Conservation (phyloP, 2,329 filamentous ascomycete genomes). For the Hymenoscyphus repandus region DNA sequence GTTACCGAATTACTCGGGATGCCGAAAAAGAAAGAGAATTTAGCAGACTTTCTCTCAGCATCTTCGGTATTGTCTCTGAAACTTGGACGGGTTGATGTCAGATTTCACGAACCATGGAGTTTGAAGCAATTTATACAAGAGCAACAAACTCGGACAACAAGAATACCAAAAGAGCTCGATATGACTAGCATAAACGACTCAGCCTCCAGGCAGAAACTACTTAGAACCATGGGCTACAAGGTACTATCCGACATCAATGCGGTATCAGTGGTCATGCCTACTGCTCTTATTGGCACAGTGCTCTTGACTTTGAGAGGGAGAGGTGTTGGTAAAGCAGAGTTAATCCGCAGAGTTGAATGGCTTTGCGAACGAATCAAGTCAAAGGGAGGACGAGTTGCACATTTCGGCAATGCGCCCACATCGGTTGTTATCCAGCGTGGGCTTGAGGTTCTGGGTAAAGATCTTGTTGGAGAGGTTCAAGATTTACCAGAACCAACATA, state of each 20-base stretch:
- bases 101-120: slow-evolving; percentile 96
- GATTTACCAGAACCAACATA: slow-evolving; percentile 87
- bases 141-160: slow-evolving; percentile 58
- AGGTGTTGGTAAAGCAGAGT: slow-evolving; percentile 81
- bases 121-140: slow-evolving; percentile 74
- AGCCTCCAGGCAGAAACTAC: slow-evolving; percentile 52
- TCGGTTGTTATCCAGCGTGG: slow-evolving; percentile 82
- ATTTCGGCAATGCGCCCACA: slow-evolving; percentile 79
- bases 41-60: slow-evolving; percentile 79
- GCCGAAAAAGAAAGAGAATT: slow-evolving; percentile 92
- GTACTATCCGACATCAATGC: slow-evolving; percentile 92
- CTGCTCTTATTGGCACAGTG: slow-evolving; percentile 89
- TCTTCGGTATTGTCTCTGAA: slow-evolving; percentile 86
- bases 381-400: slow-evolving; percentile 87
- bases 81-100: slow-evolving; percentile 86
- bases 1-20: slow-evolving; percentile 90
- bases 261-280: slow-evolving; percentile 97
- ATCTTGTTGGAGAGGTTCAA: slow-evolving; percentile 74
- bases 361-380: slow-evolving; percentile 73
- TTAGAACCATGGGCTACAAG: slow-evolving; percentile 85
- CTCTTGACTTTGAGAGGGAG: slow-evolving; percentile 85
- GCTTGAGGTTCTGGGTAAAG: slow-evolving; percentile 83
- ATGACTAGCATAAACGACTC: slow-evolving; percentile 39
- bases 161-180: slow-evolving; percentile 43
- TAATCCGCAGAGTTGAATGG: slow-evolving; percentile 87